These are phyloP conservation scores for Penicillium sp. DNA, from an alignment of 2,329 filamentous ascomycete species.

Conservation along the genomic window DNA sequence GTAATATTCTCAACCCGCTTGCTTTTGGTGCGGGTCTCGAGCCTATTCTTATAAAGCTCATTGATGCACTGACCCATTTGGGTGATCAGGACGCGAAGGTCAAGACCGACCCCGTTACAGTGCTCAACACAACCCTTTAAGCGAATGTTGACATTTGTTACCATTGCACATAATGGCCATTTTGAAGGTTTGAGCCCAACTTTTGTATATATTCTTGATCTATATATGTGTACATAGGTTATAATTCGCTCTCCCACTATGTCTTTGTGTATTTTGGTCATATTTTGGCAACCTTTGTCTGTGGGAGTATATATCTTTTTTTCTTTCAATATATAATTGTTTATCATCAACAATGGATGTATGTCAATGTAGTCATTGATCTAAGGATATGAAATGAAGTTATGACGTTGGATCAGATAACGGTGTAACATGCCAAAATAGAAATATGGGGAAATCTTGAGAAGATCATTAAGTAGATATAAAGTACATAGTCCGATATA, in stretches of 20 bases:
- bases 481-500: neutral
- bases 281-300: neutral
- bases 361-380: too few relatives aligned
- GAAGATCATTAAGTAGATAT: neutral
- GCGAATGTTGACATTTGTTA: neutral
- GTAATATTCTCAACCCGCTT: conserved; percentile 21
- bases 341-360: neutral
- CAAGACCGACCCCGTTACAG: conserved; percentile 11
- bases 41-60: conserved; percentile 21
- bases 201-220: neutral
- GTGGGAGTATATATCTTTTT: neutral
- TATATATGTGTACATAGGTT: neutral
- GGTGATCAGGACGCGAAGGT: conserved; percentile 22
- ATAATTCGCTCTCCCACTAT: neutral
- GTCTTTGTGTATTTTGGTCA: neutral
- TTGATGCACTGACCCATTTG: conserved; percentile 16
- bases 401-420: conserved; percentile 6
- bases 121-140: conserved; percentile 4
- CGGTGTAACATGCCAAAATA: neutral
- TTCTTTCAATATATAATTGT: neutral
- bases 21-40: conserved; percentile 23
- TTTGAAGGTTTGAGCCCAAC: neutral
- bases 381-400: neutral
- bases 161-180: neutral
- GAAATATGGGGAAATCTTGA: neutral